These are phyloP conservation scores for Colletotrichum shisoi DNA, from an alignment of 2,329 filamentous ascomycete genomes.

Conservation along the genomic window DNA sequence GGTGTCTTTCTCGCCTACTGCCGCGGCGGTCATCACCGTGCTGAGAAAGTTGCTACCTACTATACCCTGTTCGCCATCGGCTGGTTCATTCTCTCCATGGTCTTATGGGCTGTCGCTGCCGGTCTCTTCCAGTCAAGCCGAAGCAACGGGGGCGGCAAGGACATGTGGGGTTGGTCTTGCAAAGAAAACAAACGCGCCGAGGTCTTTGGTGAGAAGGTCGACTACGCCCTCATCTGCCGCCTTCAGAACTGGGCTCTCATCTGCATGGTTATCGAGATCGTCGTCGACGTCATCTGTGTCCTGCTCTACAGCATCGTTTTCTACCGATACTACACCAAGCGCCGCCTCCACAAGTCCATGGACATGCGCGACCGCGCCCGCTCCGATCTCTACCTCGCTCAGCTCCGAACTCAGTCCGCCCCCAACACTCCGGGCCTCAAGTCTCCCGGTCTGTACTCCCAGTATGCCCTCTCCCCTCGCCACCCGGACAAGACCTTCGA, in stretches of 20 bases:
- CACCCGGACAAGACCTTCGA: constrained; percentile 55
- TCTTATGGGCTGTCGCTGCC: constrained; percentile 91
- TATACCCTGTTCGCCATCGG: constrained; percentile 93
- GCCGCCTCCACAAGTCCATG: constrained; percentile 95
- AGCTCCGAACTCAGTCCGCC: constrained; percentile 83
- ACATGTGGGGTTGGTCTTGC: constrained; percentile 99
- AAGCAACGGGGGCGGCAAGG: constrained; percentile 74
- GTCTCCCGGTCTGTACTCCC: constrained; percentile 60
- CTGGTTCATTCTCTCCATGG: constrained; percentile 91
- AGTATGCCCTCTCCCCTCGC: constrained; percentile 57
- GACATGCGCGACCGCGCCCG: constrained; percentile 91
- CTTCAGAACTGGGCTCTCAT: constrained; percentile 95
- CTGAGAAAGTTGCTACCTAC: constrained; percentile 93
- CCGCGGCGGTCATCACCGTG: constrained; percentile 84
- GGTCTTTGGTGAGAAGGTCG: constrained; percentile 79
- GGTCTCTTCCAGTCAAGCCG: constrained; percentile 82
- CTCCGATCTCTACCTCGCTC: constrained; percentile 91
- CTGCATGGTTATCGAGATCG: constrained; percentile 96
- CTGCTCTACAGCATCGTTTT: constrained; percentile 93
- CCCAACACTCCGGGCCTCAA: constrained; percentile 93
- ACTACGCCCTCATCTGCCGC: constrained; percentile 90
- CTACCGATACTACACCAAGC: constrained; percentile 97
- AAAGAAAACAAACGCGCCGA: constrained; percentile 82
- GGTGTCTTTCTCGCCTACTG: constrained; percentile 86
- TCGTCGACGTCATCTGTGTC: constrained; percentile 91